These are phyloP conservation scores for Tricholomella constricta DNA, from an alignment of 768 basidiomycete species.

Conservation along the genomic window DNA sequence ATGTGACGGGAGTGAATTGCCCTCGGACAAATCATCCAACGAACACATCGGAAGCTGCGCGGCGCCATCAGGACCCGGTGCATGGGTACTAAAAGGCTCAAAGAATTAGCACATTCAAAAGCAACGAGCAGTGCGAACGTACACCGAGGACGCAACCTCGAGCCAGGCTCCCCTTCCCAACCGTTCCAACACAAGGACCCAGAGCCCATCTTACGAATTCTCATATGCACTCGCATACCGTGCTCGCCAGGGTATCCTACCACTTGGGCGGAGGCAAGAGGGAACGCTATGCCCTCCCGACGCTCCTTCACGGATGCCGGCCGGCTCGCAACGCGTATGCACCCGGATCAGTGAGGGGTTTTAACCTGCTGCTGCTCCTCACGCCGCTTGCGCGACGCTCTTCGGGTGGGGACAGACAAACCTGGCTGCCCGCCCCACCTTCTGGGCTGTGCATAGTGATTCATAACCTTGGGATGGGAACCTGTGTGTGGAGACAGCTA, in stretches of 20 bases:
- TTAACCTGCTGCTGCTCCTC: background rate
- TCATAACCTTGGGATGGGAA: background rate
- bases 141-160: no score
- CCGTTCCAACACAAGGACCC: background rate
- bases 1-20: background rate
- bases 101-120: no score
- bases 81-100: no score
- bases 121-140: no score
- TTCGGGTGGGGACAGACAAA: background rate
- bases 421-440: background rate
- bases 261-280: background rate
- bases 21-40: background rate
- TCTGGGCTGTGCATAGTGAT: background rate
- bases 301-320: background rate
- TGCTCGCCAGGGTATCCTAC: slow-evolving; percentile 1
- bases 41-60: no score
- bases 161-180: no score
- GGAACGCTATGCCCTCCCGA: background rate
- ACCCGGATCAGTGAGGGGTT: background rate
- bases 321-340: background rate
- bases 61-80: no score
- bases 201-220: slow-evolving; percentile 1
- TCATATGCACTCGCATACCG: background rate
- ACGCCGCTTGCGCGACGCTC: background rate
- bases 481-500: no score